These are phyloP conservation scores for Mycena pura DNA, from an alignment of 768 basidiomycete species.

Conservation along the genomic window DNA sequence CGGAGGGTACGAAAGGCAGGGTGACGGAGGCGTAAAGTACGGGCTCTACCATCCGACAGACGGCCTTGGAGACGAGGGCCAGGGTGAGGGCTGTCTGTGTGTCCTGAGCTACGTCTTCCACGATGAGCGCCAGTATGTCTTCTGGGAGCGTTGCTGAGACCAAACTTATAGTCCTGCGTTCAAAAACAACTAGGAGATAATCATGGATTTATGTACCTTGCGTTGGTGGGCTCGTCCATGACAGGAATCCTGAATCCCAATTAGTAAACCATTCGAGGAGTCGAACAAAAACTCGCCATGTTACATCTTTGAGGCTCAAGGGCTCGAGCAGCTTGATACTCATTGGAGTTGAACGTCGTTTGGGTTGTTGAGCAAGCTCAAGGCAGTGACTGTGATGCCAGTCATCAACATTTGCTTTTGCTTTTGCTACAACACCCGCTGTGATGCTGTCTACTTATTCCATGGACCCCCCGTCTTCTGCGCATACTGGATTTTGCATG, in stretches of 20 bases:
- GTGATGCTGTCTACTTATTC: no score
- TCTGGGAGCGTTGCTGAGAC: constrained; percentile 4
- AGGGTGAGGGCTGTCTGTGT: background rate
- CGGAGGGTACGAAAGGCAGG: background rate
- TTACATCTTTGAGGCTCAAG: background rate
- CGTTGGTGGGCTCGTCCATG: background rate
- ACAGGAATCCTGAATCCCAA: constrained; percentile 7
- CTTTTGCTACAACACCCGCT: no score
- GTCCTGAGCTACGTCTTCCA: background rate
- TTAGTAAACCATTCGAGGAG: background rate
- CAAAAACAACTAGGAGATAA: no score
- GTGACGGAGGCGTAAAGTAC: background rate
- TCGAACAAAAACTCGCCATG: background rate
- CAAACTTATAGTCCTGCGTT: background rate
- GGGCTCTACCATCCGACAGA: constrained; percentile 1
- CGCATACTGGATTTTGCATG: no score
- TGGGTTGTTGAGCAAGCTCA: no score
- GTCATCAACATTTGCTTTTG: no score
- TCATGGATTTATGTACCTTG: background rate
- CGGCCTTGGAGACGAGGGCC: constrained; percentile 1
- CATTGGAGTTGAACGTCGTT: no score
- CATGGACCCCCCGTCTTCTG: no score
- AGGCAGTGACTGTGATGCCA: no score
- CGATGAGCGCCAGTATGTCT: background rate
- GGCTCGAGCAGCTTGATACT: no score